phyloP scores from a whole-genome alignment of 108 stramenopile genomes.

The Fistulifera solaris region DNA sequence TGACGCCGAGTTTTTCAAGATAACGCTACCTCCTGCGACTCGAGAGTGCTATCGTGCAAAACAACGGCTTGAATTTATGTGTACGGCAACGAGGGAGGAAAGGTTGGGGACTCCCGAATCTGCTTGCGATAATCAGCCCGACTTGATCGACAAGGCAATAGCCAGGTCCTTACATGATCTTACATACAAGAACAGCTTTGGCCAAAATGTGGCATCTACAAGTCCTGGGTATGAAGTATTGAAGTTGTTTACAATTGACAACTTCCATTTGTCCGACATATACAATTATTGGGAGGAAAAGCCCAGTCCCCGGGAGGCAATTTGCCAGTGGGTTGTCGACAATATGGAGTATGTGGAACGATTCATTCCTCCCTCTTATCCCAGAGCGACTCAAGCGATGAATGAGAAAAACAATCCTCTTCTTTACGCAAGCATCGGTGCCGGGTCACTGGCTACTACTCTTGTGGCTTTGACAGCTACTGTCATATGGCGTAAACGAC shows the following conservation, averaged over 20 bases:
- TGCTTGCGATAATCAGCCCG: conserved; percentile 14
- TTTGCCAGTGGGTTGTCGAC: conserved; percentile 22
- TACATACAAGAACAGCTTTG: background rate
- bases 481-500: background rate
- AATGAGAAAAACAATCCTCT: conserved; percentile 1
- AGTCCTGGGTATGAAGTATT: conserved; percentile 10
- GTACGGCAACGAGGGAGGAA: conserved; percentile 5
- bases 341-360: conserved; percentile 14
- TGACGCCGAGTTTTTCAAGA: conserved; percentile 16
- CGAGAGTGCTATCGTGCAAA: conserved; percentile 13
- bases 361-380: conserved; percentile 17
- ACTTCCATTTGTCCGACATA: conserved; percentile 1
- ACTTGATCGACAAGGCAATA: conserved; percentile 10
- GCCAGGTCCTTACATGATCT: background rate
- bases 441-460: conserved; percentile 3
- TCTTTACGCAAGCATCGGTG: conserved; percentile 3
- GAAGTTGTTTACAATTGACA: background rate
- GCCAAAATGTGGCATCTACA: background rate
- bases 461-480: background rate
- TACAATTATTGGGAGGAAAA: conserved; percentile 1
- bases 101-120: conserved; percentile 15
- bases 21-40: conserved; percentile 16
- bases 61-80: conserved; percentile 1
- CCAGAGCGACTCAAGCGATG: conserved; percentile 4
- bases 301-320: conserved; percentile 7